These are phyloP conservation scores for Cadophora malorum DNA, from an alignment of 2,329 filamentous ascomycete genomes.

Conservation along the genomic window DNA sequence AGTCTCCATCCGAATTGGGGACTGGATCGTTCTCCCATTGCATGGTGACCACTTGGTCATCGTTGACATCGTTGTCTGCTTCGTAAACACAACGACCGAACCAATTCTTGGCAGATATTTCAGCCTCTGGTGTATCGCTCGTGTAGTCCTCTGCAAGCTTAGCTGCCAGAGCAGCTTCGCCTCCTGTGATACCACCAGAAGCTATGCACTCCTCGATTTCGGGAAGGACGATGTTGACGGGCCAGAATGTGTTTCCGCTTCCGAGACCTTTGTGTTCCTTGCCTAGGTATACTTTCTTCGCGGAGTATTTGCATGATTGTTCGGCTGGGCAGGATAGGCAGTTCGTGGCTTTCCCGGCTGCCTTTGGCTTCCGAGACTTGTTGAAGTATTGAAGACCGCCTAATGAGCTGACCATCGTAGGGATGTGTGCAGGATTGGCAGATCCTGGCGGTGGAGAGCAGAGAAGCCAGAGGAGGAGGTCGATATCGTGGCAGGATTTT, in stretches of 20 bases:
- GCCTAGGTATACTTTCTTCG: conserved; percentile 69
- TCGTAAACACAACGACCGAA: conserved; percentile 97
- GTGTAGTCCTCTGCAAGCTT: conserved; percentile 59
- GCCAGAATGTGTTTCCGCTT: conserved; percentile 76
- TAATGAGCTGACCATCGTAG: conserved; percentile 74
- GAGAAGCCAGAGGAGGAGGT: conserved; percentile 89
- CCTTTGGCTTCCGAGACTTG: conserved; percentile 74
- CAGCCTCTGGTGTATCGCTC: conserved; percentile 53
- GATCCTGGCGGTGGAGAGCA: conserved; percentile 61
- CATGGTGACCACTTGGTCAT: conserved; percentile 90
- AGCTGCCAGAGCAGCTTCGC: conserved; percentile 51
- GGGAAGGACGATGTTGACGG: conserved; percentile 85
- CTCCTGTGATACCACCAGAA: conserved; percentile 53
- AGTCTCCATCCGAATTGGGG: conserved; percentile 31
- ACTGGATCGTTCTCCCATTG: conserved; percentile 79
- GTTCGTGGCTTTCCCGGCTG: conserved; percentile 81
- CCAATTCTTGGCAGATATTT: conserved; percentile 67
- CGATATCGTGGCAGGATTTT: conserved; percentile 96
- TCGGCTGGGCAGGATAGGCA: conserved; percentile 83
- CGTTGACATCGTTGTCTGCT: conserved; percentile 89
- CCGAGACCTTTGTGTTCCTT: conserved; percentile 62
- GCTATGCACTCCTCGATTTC: conserved; percentile 82
- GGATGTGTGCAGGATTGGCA: conserved; percentile 68
- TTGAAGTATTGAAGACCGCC: conserved; percentile 83
- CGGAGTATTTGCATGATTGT: conserved; percentile 80